Evolutionary conservation across 345 rosid genomes (phyloP).

Genomic region (Rhizophora mangle): DNA sequence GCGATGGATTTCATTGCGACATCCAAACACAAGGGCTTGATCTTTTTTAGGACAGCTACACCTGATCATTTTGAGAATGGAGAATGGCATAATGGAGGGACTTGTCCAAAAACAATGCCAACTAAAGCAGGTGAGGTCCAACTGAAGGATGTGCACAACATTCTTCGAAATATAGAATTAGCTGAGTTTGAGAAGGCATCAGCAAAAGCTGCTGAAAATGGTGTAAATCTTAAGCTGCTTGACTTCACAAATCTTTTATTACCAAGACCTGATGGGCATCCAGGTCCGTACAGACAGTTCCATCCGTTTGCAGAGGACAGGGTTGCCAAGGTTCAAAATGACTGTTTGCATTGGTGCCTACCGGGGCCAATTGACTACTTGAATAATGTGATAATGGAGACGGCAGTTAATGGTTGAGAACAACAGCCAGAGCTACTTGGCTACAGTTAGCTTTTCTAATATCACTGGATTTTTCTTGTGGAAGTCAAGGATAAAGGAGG

Average conservation of each 20-base stretch:
- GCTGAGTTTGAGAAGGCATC: slow-evolving; percentile 53
- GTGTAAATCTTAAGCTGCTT: slow-evolving; percentile 61
- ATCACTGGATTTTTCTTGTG: too few relatives aligned
- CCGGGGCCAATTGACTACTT: slow-evolving; percentile 88
- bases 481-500: too few relatives aligned
- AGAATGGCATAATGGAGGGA: slow-evolving; percentile 89
- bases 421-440: not conserved
- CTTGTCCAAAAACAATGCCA: slow-evolving; percentile 55
- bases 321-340: slow-evolving; percentile 71
- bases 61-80: slow-evolving; percentile 94
- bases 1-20: slow-evolving; percentile 60
- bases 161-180: slow-evolving; percentile 60
- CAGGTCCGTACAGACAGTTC: slow-evolving; percentile 73
- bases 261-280: slow-evolving; percentile 86
- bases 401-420: slow-evolving; percentile 42
- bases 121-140: slow-evolving; percentile 61
- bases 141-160: slow-evolving; percentile 53
- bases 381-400: slow-evolving; percentile 87
- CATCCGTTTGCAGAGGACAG: slow-evolving; percentile 63
- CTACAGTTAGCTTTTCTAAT: not conserved
- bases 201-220: slow-evolving; percentile 35
- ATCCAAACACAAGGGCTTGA: slow-evolving; percentile 48
- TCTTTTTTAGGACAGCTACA: slow-evolving; percentile 76
- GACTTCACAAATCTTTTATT: slow-evolving; percentile 66
- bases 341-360: slow-evolving; percentile 96